Base-by-base conservation (phyloP, 768 basidiomycete genomes). In the Butyriboletus loyo region DNA sequence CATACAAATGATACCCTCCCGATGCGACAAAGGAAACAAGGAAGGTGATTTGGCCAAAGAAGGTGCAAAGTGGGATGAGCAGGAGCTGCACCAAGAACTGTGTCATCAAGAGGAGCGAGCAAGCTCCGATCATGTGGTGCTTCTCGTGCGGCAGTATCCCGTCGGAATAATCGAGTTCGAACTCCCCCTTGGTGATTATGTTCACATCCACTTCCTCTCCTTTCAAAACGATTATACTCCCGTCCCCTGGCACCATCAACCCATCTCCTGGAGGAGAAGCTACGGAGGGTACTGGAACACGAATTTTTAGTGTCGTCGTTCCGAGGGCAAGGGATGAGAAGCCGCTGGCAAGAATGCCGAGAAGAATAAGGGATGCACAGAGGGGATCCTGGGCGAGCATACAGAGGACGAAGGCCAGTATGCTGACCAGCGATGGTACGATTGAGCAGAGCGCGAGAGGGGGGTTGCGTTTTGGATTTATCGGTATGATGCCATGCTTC, bases 31-130 rank as follows among this genome's bases (percentile, higher is more conserved):
- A 56, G 22, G 68, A 60, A 37, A 54, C 0, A 8, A 72, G 64
- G 46, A 63, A 66, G 45, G 64, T 10, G 28, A 72, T 61, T 48
- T 72, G 71, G 15, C 71, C 70, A 19, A 72, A 70, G 34, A 73
- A 54, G 14, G 58, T 60, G 46, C 64, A 50, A 32, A 57, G 63
- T 2, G 68, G 69, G 10, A 69, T 58, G 27, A 70, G 51, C 35
- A 73, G 60, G 30, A 72, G 61, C 41, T 72, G 71, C 9, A 43
- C 24, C 46, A 73, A 42, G 52, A 64, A 69, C 46, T 73, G 71
- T 25, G 37, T 17, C 42, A 61, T 52, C 39, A 70, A 52, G 15
- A 70, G 54, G 42, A 72, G 46, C 19, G 67, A 66, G 47, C 46
- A 54, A 7, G 63, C 2, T 14, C 64, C 68, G 28, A 69, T 50